Conservation (phyloP, 495 filamentous ascomycete genomes). For the Rostrohypoxylon terebratum region DNA sequence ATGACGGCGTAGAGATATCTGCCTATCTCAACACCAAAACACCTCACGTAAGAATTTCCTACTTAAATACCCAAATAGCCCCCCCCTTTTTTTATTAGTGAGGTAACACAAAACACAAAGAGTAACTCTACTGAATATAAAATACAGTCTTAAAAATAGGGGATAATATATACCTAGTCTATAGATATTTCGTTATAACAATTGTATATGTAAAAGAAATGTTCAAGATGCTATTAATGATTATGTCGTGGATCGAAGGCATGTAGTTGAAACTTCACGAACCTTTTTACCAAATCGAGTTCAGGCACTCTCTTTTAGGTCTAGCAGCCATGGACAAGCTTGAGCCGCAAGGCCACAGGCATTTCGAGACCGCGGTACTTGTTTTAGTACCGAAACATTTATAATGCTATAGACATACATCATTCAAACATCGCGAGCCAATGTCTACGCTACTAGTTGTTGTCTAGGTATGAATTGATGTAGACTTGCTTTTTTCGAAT, state of each 20-base stretch:
- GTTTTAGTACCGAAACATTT: conserved; percentile 19
- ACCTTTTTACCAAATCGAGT: background rate
- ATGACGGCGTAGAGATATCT: background rate
- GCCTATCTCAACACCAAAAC: background rate
- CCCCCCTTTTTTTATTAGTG: background rate
- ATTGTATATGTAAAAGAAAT: background rate
- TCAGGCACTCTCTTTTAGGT: background rate
- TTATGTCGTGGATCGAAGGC: background rate
- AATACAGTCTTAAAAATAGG: background rate
- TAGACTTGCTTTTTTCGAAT: background rate
- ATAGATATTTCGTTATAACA: background rate
- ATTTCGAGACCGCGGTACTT: conserved; percentile 9
- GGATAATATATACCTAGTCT: background rate
- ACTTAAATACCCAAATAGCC: no score
- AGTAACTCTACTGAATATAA: background rate
- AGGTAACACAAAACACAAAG: background rate
- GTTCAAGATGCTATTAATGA: background rate
- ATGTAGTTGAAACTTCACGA: background rate
- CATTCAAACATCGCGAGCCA: background rate
- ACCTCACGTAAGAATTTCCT: background rate
- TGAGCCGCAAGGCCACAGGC: conserved; percentile 1
- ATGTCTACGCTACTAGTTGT: background rate
- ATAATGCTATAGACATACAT: background rate
- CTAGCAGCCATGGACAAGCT: conserved; percentile 7
- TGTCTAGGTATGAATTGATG: background rate